These are phyloP conservation scores for Ascocoryne sarcoides DNA, from an alignment of 2,329 filamentous ascomycete genomes.

Conservation along the genomic window DNA sequence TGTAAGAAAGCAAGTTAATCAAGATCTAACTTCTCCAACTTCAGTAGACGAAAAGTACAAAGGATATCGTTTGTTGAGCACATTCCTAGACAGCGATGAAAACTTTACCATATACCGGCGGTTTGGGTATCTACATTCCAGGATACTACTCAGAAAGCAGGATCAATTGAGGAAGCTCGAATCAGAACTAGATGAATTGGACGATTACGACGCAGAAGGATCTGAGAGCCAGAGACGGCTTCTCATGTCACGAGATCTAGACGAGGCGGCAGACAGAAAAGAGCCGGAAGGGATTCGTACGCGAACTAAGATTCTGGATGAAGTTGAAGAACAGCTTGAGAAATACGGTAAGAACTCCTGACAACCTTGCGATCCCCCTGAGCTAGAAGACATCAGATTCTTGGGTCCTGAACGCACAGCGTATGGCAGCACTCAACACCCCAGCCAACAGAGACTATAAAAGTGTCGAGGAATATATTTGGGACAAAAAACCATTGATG, in stretches of 20 bases:
- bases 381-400: too few relatives aligned
- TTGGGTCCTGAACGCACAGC: conserved; percentile 11
- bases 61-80: conserved; percentile 32
- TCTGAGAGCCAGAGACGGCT: too few relatives aligned
- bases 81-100: conserved; percentile 32
- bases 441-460: conserved; percentile 28
- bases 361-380: too few relatives aligned
- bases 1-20: too few relatives aligned
- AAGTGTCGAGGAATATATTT: conserved; percentile 27
- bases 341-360: too few relatives aligned
- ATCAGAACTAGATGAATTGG: conserved; percentile 5
- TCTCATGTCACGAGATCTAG: too few relatives aligned
- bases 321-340: too few relatives aligned
- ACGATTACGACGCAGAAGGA: conserved; percentile 6
- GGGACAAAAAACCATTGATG: conserved; percentile 16
- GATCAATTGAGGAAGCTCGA: conserved; percentile 14
- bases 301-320: too few relatives aligned
- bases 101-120: conserved; percentile 34
- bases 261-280: too few relatives aligned
- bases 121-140: conserved; percentile 32
- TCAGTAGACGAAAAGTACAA: conserved; percentile 14
- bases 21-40: too few relatives aligned
- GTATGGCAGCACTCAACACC: conserved; percentile 20
- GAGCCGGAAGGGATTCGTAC: too few relatives aligned
- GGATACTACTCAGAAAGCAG: conserved; percentile 26